Percentiles rank a stretch among this genome's conserved stretches.
These are phyloP conservation scores for Chaetomidium leptoderma DNA, from an alignment of 495 filamentous ascomycete genomes.

Conservation along the genomic window DNA sequence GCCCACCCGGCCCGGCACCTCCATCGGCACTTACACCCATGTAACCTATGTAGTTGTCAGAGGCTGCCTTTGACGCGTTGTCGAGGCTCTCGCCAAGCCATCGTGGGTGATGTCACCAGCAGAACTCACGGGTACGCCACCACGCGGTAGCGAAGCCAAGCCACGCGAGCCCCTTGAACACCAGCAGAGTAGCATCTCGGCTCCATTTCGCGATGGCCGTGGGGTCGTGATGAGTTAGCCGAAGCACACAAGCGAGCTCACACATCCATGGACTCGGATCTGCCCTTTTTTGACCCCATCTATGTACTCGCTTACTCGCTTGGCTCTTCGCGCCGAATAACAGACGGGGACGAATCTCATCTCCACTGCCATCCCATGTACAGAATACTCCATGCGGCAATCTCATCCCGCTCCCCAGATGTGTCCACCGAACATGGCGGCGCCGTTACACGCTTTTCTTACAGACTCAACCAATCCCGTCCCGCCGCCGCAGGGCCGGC, in stretches of 20 bases:
- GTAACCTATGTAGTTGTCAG: too few relatives aligned
- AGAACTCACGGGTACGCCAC: too few relatives aligned
- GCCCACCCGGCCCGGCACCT: neutral
- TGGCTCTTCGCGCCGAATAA: neutral
- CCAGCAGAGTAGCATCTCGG: neutral
- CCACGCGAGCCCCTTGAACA: neutral
- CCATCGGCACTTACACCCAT: too few relatives aligned
- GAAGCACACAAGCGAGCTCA: conserved; percentile 6
- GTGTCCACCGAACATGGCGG: neutral
- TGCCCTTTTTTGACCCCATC: neutral
- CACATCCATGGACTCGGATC: neutral
- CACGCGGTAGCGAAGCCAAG: too few relatives aligned
- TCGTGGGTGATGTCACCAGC: too few relatives aligned
- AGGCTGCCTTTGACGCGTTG: too few relatives aligned
- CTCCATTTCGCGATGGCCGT: neutral
- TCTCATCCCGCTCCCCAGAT: neutral
- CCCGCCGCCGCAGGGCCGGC: conserved; percentile 12
- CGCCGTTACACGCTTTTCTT: neutral
- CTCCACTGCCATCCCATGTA: neutral
- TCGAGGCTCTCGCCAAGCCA: too few relatives aligned
- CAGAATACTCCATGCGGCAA: neutral
- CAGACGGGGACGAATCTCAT: too few relatives aligned
- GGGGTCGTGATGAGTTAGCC: neutral
- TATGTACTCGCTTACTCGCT: neutral
- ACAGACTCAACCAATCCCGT: conserved; percentile 12